phyloP scores from a whole-genome alignment of 2,329 filamentous ascomycete genomes.

The Aulographum hederae region DNA sequence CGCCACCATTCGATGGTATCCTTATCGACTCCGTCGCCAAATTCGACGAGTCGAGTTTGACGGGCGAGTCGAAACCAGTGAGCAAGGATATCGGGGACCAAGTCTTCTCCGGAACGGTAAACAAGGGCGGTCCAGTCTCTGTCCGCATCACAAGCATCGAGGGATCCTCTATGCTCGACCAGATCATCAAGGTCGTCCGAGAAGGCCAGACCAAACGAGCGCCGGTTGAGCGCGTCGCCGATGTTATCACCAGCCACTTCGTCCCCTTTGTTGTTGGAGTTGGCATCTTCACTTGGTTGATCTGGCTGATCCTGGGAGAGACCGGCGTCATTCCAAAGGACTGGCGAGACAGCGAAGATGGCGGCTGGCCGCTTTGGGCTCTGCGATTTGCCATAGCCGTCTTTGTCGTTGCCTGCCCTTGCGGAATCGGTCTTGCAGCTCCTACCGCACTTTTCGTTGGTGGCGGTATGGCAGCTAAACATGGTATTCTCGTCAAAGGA shows the following conservation, averaged over 20 bases:
- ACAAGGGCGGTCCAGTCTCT: slow-evolving; percentile 45
- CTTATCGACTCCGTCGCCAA: slow-evolving; percentile 37
- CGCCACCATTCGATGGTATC: slow-evolving; percentile 66
- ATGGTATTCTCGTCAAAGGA: slow-evolving; percentile 68
- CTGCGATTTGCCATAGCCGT: slow-evolving; percentile 73
- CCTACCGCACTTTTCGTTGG: slow-evolving; percentile 74
- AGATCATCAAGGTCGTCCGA: slow-evolving; percentile 58
- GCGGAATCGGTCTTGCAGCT: slow-evolving; percentile 67
- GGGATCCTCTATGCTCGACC: slow-evolving; percentile 59
- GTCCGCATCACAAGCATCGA: slow-evolving; percentile 45
- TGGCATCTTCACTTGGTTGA: slow-evolving; percentile 51
- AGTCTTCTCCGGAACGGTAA: slow-evolving; percentile 58
- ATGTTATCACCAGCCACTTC: slow-evolving; percentile 57
- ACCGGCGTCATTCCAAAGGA: slow-evolving; percentile 36
- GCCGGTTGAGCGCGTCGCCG: slow-evolving; percentile 58
- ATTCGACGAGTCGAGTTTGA: slow-evolving; percentile 85
- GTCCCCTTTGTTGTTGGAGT: slow-evolving; percentile 54
- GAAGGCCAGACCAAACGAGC: slow-evolving; percentile 62
- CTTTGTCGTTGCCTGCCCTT: slow-evolving; percentile 75
- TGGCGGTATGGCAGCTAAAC: slow-evolving; percentile 57
- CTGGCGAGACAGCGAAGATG: slow-evolving; percentile 34
- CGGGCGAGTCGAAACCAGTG: slow-evolving; percentile 54
- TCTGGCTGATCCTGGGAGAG: slow-evolving; percentile 50
- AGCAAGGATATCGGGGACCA: slow-evolving; percentile 43
- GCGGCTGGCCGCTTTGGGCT: slow-evolving; percentile 56